Percentiles rank a stretch among this genome's conserved stretches.
phyloP scores from a whole-genome alignment of 1,284 basidiomycete species.

The Tremellales sp. region DNA sequence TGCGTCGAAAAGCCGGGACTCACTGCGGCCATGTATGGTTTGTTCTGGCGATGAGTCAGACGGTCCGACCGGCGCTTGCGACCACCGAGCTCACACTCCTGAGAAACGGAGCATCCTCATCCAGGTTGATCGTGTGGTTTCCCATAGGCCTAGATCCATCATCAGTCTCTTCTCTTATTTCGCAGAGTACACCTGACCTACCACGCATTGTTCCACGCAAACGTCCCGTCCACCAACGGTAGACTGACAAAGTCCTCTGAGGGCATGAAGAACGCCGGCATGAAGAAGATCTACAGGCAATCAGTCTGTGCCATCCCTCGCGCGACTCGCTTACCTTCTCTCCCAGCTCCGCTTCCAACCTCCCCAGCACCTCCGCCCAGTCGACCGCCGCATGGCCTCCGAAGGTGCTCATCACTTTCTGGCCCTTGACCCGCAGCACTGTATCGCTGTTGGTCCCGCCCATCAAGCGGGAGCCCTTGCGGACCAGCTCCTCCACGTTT shows the following conservation, averaged over 20 bases:
- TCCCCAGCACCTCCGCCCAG: slow-evolving; percentile 35
- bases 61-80: background rate
- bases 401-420: slow-evolving; percentile 29
- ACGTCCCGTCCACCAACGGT: slow-evolving; percentile 38
- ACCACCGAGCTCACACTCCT: slow-evolving; percentile 17
- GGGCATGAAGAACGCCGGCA: slow-evolving; percentile 46
- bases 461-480: too few relatives aligned
- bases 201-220: slow-evolving; percentile 49
- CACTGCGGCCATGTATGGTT: slow-evolving; percentile 60
- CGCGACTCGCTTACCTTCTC: slow-evolving; percentile 19
- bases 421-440: too few relatives aligned
- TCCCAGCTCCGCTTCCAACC: slow-evolving; percentile 20
- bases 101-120: slow-evolving; percentile 38
- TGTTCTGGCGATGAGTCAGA: slow-evolving; percentile 21
- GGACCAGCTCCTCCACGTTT: slow-evolving; percentile 22
- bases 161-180: background rate
- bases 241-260: slow-evolving; percentile 32
- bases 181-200: slow-evolving; percentile 11
- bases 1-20: slow-evolving; percentile 62
- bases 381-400: slow-evolving; percentile 41
- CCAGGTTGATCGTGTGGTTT: slow-evolving; percentile 23
- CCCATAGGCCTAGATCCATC: slow-evolving; percentile 31
- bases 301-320: background rate
- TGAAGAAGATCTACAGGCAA: slow-evolving; percentile 36
- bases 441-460: too few relatives aligned